Conservation (phyloP, 2,329 filamentous ascomycete species). For the Fusarium sulawesiense region DNA sequence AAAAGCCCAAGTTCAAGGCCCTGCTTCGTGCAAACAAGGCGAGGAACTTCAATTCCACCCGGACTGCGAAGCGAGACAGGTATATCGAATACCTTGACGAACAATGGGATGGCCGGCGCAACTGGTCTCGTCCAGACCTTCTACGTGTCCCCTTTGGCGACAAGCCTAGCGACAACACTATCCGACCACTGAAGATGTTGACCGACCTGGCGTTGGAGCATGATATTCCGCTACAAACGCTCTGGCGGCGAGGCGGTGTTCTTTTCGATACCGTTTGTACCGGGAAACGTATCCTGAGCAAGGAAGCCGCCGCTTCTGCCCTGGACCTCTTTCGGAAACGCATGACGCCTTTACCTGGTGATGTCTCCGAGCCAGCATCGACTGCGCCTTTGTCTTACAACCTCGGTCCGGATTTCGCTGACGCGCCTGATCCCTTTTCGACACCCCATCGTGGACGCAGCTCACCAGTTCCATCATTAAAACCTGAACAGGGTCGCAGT, state of each 20-base stretch:
- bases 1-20: not conserved
- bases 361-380: not conserved
- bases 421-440: not conserved
- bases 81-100: not conserved
- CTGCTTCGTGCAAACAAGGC: not conserved
- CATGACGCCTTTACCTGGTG: fast-evolving
- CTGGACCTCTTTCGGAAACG: not conserved
- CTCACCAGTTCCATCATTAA: not conserved
- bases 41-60: not conserved
- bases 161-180: not conserved
- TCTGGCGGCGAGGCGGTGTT: not conserved
- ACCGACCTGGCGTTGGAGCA: not conserved
- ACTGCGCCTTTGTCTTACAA: not conserved
- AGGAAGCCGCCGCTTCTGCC: not conserved
- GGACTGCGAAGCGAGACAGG: not conserved
- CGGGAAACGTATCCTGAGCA: not conserved
- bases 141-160: not conserved
- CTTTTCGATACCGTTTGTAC: not conserved
- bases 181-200: not conserved
- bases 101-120: not conserved
- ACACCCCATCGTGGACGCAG: not conserved
- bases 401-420: not conserved
- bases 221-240: not conserved
- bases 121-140: not conserved
- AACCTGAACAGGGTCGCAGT: not conserved